These are phyloP conservation scores for Medicago arabica DNA, from an alignment of 306 rosid genomes.

Conservation along the genomic window DNA sequence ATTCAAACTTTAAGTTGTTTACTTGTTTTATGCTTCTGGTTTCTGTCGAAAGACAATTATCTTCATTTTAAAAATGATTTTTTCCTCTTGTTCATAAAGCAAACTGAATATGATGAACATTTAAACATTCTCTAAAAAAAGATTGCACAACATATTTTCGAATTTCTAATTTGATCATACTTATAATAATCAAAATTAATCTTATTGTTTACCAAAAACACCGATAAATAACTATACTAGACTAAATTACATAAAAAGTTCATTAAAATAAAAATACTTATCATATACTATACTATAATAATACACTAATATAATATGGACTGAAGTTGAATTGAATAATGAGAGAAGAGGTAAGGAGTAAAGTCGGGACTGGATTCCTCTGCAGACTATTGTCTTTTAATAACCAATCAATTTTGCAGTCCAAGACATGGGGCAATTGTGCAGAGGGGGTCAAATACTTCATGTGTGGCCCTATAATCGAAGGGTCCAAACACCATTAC, in stretches of 20 bases:
- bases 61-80: too few species aligned
- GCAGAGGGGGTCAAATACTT: slow-evolving; percentile 54
- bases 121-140: too few species aligned
- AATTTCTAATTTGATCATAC: too few species aligned
- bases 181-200: too few species aligned
- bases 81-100: too few species aligned
- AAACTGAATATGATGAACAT: too few species aligned
- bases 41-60: too few species aligned
- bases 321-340: slow-evolving; percentile 25
- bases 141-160: too few species aligned
- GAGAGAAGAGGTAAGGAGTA: background rate
- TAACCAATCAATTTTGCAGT: slow-evolving; percentile 48
- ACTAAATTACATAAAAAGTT: background rate
- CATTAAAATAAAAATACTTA: background rate
- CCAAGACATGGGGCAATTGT: background rate
- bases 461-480: slow-evolving; percentile 45
- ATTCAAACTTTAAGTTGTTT: too few species aligned
- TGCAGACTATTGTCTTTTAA: slow-evolving; percentile 59
- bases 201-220: too few species aligned
- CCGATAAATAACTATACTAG: background rate
- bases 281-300: background rate
- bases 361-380: slow-evolving; percentile 55
- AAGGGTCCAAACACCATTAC: slow-evolving; percentile 46
- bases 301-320: slow-evolving; percentile 13
- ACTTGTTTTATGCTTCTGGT: too few species aligned